A percentile compares a stretch with the other conserved stretches of the same genome.
phyloP scores from a whole-genome alignment of 1,139 yeast genomes.

The Candida buenavistaensis region DNA sequence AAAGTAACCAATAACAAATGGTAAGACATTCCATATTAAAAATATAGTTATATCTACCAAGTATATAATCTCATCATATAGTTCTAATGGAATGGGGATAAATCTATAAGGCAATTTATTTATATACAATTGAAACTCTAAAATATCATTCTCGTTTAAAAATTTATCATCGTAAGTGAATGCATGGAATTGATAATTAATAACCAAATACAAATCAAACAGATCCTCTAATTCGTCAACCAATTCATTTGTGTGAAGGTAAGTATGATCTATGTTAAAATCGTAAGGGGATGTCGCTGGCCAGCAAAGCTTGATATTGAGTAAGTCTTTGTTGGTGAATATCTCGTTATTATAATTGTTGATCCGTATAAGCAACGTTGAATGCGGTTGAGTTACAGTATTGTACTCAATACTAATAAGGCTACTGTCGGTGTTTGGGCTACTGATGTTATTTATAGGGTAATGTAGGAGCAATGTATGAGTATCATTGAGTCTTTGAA shows the following conservation, averaged over 20 bases:
- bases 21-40: constrained; percentile 17
- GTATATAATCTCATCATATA: constrained; percentile 33
- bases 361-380: constrained; percentile 29
- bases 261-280: constrained; percentile 26
- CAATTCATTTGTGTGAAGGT: constrained; percentile 17
- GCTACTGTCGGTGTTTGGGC: constrained; percentile 3
- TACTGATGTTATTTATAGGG: constrained; percentile 26
- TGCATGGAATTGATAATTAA: constrained; percentile 28
- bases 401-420: constrained; percentile 16
- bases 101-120: constrained; percentile 32
- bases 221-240: constrained; percentile 8
- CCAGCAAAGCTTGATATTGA: constrained; percentile 45
- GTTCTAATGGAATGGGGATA: constrained; percentile 43
- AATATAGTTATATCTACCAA: constrained; percentile 30
- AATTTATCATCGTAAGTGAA: constrained; percentile 20
- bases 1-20: no score
- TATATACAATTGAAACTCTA: constrained; percentile 29
- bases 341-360: constrained; percentile 35
- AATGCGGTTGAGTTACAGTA: constrained; percentile 14
- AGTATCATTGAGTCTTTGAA: constrained; percentile 23
- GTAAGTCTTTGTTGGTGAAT: constrained; percentile 30
- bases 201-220: constrained; percentile 32
- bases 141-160: constrained; percentile 14
- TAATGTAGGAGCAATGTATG: constrained; percentile 27
- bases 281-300: constrained; percentile 41